Evolutionary conservation across 352 stramenopile genomes (phyloP), one percentile per base, ranked within the genome.

Genomic region (Pythium guiyangense): DNA sequence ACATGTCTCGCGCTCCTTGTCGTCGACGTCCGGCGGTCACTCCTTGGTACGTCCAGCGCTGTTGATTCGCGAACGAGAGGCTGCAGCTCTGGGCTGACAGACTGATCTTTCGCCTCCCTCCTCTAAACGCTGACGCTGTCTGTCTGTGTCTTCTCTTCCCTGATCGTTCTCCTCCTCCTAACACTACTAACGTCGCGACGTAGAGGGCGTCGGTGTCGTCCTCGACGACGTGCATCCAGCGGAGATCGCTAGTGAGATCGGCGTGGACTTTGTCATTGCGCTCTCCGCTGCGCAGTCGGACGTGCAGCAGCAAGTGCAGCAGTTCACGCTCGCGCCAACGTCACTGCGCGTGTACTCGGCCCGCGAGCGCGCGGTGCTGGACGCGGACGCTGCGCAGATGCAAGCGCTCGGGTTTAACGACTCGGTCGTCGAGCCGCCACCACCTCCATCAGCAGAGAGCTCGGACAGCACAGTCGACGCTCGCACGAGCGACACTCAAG

Each of bases 211-310:
- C 9, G 81, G 81, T 2, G 65, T 90, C 37, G 64, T 88, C 20
- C 43, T 90, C 40, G 81, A 92, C 47, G 77, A 87, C 49, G 65
- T 92, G 9, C 73, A 84, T 25, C 77, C 78, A 12, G 45, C 3
- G 6, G 74, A 89, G 39, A 50, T 86, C 10, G 60, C 58, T 15
- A n/a, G 39, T n/a, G 31, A 46, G 27, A 54, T 81, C n/a, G 50
- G 52, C 31, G 35, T 73, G 11, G 74, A 90, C 52, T 88, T 85
- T 50, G 56, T 92, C 44, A 54, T 92, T 10, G 54, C 59, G 9
- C 73, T 92, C 18, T 73, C 76, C n/a, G 71, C 73, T 15, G 9
- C 69, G 8, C 63, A 60, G 8, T 64, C 54, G 10, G 79, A 89
- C 29, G n/a, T 81, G 2, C 56, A 72, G 17, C 48, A 57, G 18